Base-by-base conservation (phyloP, 345 rosid genomes). In the Erysimum cheiranthoides region DNA sequence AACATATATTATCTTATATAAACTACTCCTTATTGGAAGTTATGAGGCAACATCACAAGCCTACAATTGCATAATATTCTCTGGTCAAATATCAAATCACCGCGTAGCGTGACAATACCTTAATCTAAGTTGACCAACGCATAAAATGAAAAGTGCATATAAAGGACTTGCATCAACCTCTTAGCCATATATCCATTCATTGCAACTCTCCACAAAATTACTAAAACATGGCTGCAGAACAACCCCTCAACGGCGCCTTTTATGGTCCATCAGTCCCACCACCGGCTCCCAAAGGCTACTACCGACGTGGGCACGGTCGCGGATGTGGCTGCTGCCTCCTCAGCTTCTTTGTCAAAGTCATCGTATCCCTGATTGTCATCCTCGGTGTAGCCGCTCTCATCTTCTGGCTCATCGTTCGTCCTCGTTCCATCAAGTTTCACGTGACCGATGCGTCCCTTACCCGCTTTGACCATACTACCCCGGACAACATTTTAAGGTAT, bases 201-300 rank as follows among this genome's bases (percentile, higher is more conserved):
- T 70, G 65, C 10, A 76, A 84, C 70, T 34, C 77, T 13, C 38
- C 38, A 60, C 54, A 49, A 59, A 27, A 25, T 40, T 25, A 32
- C 49, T 69, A 31, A 30, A 58, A 40, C 70, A 76, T 76, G 80
- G 75, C 80, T 66, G 73, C 78, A 61, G 80, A 76, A 62, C 80
- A 76, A 69, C 85, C 77, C n/a, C 76, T 91, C 60, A 89, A 84
- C 74, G 97, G 92, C 0, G 92, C 94, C 78, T 89, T 85, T 69
- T 86, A 91, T 46, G 97, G 97, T 47, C 90, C 93, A 10, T 66
- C 88, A 4, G 58, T 91, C 66, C 92, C 92, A 42, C 90, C 93
- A 0, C 77, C 87, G 1, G 70, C 75, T 76, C 71, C 70, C 73
- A 6, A 74, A 71, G 38, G 61, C 63, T 80, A 84, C 84, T 75